Percentiles rank a stretch among this genome's conserved stretches.
Evolutionary conservation across 225 moss, liverwort and hornwort species (phyloP).

Genomic region (Anthoceros angustus): DNA sequence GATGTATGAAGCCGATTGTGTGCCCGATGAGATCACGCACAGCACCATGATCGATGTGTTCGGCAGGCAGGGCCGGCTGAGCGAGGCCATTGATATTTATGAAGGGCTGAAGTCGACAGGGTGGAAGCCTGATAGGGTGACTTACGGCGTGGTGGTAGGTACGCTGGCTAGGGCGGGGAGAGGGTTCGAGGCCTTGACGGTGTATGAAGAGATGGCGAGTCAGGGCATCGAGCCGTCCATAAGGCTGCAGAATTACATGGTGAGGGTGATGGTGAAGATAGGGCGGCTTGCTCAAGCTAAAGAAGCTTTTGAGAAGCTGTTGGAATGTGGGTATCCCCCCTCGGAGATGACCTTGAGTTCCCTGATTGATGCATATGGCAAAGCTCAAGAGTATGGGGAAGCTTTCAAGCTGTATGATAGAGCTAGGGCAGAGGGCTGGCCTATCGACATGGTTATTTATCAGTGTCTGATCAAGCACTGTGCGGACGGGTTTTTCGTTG

Average conservation of each 20-base stretch:
- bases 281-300: neutral
- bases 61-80: neutral
- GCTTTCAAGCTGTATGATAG: neutral
- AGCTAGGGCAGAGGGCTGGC: neutral
- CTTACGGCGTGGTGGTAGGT: neutral
- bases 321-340: neutral
- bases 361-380: neutral
- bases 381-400: constrained; percentile 2
- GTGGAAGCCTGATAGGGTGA: neutral
- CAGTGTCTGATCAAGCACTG: constrained; percentile 3
- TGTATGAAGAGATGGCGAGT: neutral
- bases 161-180: neutral
- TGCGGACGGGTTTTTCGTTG: neutral
- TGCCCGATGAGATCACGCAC: neutral
- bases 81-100: neutral
- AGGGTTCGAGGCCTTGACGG: neutral
- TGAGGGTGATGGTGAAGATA: neutral
- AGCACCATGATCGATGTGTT: neutral
- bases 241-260: neutral
- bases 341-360: neutral
- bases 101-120: neutral
- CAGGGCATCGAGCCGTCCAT: neutral
- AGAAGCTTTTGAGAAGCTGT: neutral
- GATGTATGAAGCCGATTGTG: neutral
- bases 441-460: neutral